Percentiles rank a stretch among this genome's conserved stretches.
phyloP scores from a whole-genome alignment of 441 rosid genomes.

The Francoa sonchifolia region DNA sequence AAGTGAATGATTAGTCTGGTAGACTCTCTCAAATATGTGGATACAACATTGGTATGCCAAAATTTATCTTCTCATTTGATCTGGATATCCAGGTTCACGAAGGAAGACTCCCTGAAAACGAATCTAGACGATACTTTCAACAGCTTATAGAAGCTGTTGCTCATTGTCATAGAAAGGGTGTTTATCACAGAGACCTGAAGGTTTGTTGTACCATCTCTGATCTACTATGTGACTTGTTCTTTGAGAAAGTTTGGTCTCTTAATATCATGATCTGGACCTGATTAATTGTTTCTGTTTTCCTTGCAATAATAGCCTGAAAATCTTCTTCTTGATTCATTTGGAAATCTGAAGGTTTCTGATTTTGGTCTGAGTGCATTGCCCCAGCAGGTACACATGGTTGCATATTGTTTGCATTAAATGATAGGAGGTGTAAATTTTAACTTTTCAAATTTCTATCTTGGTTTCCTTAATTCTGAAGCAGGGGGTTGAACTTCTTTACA shows the following conservation, averaged over 20 bases:
- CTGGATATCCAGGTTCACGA: slow-evolving; percentile 42
- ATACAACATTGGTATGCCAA: too few relatives aligned
- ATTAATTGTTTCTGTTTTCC: slow-evolving; percentile 5
- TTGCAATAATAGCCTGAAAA: slow-evolving; percentile 67
- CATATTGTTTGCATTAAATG: not conserved
- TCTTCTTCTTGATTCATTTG: slow-evolving; percentile 65
- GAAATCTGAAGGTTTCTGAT: slow-evolving; percentile 85
- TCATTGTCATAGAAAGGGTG: slow-evolving; percentile 83
- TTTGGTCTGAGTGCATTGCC: slow-evolving; percentile 93
- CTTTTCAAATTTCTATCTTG: not conserved
- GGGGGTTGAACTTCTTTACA: slow-evolving; percentile 72
- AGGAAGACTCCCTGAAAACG: slow-evolving; percentile 58
- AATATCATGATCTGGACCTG: slow-evolving; percentile 13
- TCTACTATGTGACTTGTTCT: not conserved
- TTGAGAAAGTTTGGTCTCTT: slow-evolving; percentile 3
- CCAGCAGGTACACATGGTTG: slow-evolving; percentile 42
- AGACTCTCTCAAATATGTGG: too few relatives aligned
- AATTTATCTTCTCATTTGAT: slow-evolving; percentile 1
- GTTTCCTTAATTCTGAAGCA: too few relatives aligned
- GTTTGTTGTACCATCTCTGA: slow-evolving; percentile 16
- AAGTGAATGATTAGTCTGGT: too few relatives aligned
- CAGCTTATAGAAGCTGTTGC: slow-evolving; percentile 82
- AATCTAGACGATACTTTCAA: slow-evolving; percentile 73
- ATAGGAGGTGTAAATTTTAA: not conserved
- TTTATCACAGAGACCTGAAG: slow-evolving; percentile 92